A percentile compares a stretch with the other conserved stretches of the same genome.
Conservation (phyloP, 2,329 filamentous ascomycete genomes). For the Pseudogymnoascus sp. region DNA sequence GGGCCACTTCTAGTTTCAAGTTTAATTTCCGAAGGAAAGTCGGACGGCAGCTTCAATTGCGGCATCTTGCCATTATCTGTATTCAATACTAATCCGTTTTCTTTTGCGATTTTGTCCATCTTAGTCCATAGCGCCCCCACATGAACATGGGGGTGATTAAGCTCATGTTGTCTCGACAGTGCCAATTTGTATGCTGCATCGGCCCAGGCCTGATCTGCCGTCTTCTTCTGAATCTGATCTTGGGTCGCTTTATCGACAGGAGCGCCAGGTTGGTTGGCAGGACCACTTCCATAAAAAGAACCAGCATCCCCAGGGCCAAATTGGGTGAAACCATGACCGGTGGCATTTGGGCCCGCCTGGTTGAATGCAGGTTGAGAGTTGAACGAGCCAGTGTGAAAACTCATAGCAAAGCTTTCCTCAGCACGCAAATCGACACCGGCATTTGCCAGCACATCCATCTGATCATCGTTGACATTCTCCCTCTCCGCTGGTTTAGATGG, state of each 20-base stretch:
- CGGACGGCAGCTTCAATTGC: conserved; percentile 23
- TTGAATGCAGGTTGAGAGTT: conserved; percentile 34
- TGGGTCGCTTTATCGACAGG: conserved; percentile 40
- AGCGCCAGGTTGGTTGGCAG: conserved; percentile 54
- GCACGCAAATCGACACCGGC: conserved; percentile 82
- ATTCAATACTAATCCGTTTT: conserved; percentile 48
- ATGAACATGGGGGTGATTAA: conserved; percentile 44
- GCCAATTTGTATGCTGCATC: conserved; percentile 48
- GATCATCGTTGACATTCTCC: conserved; percentile 60
- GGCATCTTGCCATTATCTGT: conserved; percentile 47
- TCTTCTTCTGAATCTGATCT: conserved; percentile 56
- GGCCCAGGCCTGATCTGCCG: conserved; percentile 56
- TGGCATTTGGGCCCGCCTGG: conserved; percentile 32
- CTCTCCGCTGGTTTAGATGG: conserved; percentile 54
- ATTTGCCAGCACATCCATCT: conserved; percentile 74
- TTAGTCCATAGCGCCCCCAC: conserved; percentile 28
- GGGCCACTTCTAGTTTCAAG: conserved; percentile 50
- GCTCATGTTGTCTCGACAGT: conserved; percentile 48
- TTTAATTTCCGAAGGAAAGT: conserved; percentile 32
- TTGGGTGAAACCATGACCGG: conserved; percentile 41
- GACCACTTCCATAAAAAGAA: conserved; percentile 56
- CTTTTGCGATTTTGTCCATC: conserved; percentile 48
- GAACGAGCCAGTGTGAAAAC: conserved; percentile 49
- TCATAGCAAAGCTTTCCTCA: conserved; percentile 74
- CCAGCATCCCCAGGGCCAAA: conserved; percentile 46